Conservation (phyloP, 2,329 filamentous ascomycete species). For the Cercospora citrullina region DNA sequence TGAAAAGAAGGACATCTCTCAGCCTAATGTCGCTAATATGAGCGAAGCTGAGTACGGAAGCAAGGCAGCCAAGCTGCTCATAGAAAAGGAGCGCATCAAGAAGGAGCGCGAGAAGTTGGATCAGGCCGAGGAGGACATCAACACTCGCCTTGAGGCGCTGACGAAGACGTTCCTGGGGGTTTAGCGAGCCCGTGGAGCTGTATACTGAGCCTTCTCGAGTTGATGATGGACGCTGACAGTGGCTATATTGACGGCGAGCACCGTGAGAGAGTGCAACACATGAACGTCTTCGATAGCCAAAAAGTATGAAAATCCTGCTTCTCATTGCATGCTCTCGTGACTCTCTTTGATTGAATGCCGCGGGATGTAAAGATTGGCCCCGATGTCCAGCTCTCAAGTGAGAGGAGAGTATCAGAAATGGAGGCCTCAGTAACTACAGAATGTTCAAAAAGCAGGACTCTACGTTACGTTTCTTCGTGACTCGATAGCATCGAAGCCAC, state of each 20-base stretch:
- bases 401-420: not conserved
- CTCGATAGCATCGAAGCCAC: not conserved
- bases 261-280: not conserved
- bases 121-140: not conserved
- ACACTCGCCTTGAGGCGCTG: not conserved
- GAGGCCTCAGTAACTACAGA: not conserved
- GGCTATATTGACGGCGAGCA: not conserved
- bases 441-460: not conserved
- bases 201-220: not conserved
- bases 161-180: not conserved
- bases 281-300: not conserved
- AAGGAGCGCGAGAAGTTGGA: not conserved
- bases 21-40: not conserved
- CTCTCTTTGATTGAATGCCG: not conserved
- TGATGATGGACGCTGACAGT: not conserved
- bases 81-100: not conserved
- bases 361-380: not conserved
- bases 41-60: not conserved
- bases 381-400: not conserved
- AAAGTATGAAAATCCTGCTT: not conserved
- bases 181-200: not conserved
- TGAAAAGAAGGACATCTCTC: not conserved
- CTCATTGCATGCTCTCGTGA: not conserved
- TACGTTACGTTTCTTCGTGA: not conserved
- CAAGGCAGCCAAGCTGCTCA: not conserved